Percentiles rank a stretch among this genome's conserved stretches.
These are phyloP conservation scores for Xylaria curta DNA, from an alignment of 495 filamentous ascomycete genomes.

Conservation along the genomic window DNA sequence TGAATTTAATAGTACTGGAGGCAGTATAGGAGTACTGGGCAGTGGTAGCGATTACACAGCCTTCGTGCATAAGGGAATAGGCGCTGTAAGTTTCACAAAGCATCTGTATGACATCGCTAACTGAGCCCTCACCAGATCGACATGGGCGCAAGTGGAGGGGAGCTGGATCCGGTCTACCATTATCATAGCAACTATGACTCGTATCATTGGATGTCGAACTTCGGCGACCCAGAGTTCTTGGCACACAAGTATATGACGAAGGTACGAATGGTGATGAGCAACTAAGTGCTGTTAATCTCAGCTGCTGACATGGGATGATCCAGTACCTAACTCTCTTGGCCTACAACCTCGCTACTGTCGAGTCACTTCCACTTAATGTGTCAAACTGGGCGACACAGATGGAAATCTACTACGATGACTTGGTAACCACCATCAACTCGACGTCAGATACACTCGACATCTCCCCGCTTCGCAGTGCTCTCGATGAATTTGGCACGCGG, in stretches of 20 bases:
- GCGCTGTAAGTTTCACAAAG: slow-evolving; percentile 63
- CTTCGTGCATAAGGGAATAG: slow-evolving; percentile 81
- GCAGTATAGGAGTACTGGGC: slow-evolving; percentile 66
- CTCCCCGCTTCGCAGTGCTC: slow-evolving; percentile 41
- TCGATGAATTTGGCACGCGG: slow-evolving; percentile 59
- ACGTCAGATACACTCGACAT: slow-evolving; percentile 44
- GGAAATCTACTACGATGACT: slow-evolving; percentile 62
- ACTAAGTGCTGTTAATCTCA: not conserved
- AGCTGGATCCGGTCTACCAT: slow-evolving; percentile 61
- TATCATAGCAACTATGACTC: slow-evolving; percentile 87
- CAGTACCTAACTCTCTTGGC: slow-evolving; percentile 75
- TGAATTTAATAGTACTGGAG: slow-evolving; percentile 57
- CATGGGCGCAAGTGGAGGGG: slow-evolving; percentile 67
- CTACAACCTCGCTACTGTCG: slow-evolving; percentile 74
- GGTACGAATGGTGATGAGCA: slow-evolving; percentile 30
- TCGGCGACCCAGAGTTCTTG: slow-evolving; percentile 76
- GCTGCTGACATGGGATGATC: not conserved
- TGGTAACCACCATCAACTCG: slow-evolving; percentile 59
- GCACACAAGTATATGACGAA: slow-evolving; percentile 74
- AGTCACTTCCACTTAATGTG: slow-evolving; percentile 77
- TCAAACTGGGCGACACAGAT: slow-evolving; percentile 70
- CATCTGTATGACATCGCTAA: not conserved
- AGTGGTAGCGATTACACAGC: slow-evolving; percentile 86
- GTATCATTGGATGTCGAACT: slow-evolving; percentile 79
- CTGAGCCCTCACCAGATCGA: slow-evolving; percentile 56